phyloP scores from a whole-genome alignment of 352 stramenopile genomes.

The Hyphochytrium catenoides region DNA sequence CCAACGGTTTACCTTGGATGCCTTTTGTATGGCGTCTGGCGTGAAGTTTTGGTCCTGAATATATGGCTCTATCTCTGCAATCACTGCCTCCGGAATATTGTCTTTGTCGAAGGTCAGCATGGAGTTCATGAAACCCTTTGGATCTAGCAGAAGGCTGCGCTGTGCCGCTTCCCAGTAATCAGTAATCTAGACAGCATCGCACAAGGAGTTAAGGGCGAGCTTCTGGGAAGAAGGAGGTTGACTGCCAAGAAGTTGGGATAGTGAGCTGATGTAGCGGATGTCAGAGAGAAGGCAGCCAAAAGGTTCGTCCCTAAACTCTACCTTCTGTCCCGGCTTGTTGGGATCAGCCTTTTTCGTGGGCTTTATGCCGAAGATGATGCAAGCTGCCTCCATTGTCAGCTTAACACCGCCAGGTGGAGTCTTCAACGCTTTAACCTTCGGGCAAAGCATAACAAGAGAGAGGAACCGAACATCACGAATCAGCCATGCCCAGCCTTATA shows the following conservation, averaged over 20 bases:
- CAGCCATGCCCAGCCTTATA: too few relatives aligned
- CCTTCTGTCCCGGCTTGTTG: slow-evolving; percentile 71
- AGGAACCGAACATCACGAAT: too few relatives aligned
- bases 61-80: slow-evolving; percentile 60
- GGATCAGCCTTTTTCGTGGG: slow-evolving; percentile 56
- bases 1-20: slow-evolving; percentile 46
- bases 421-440: slow-evolving; percentile 63
- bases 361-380: slow-evolving; percentile 85
- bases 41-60: slow-evolving; percentile 72
- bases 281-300: neutral
- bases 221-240: too few relatives aligned
- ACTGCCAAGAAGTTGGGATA: too few relatives aligned
- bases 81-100: slow-evolving; percentile 59
- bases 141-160: slow-evolving; percentile 54
- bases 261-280: neutral
- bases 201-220: too few relatives aligned
- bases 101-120: slow-evolving; percentile 72
- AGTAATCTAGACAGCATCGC: too few relatives aligned
- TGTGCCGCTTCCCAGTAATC: slow-evolving; percentile 67
- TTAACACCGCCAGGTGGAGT: slow-evolving; percentile 57
- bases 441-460: too few relatives aligned
- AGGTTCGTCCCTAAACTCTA: slow-evolving; percentile 9
- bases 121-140: slow-evolving; percentile 66
- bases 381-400: slow-evolving; percentile 70
- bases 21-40: slow-evolving; percentile 61